These are phyloP conservation scores for Solanum virginianum DNA, from an alignment of 257 asterid species.

Conservation along the genomic window DNA sequence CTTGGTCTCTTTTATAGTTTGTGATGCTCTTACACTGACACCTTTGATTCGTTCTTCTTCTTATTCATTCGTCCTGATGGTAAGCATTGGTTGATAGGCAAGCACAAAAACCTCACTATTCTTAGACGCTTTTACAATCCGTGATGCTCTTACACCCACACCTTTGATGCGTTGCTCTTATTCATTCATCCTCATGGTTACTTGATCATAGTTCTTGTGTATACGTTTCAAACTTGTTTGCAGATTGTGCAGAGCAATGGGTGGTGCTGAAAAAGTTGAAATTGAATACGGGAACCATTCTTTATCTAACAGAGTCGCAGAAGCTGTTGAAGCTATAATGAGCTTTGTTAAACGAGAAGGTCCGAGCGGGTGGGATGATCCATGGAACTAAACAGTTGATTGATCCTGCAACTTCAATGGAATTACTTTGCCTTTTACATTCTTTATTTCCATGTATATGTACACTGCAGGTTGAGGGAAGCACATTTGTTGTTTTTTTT, in stretches of 20 bases:
- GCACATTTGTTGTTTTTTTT: not conserved
- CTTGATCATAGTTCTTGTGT: not conserved
- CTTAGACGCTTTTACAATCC: not conserved
- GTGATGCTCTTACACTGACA: not conserved
- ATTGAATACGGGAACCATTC: constrained; percentile 65
- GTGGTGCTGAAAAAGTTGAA: constrained; percentile 74
- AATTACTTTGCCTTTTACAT: not conserved
- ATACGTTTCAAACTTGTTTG: not conserved
- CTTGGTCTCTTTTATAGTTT: not conserved
- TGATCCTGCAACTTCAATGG: not conserved
- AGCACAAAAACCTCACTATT: constrained; percentile 8
- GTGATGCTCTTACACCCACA: not conserved
- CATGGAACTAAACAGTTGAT: constrained; percentile 43
- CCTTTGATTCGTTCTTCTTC: not conserved
- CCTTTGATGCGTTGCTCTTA: not conserved
- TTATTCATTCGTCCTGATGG: too few species aligned
- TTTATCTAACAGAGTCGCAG: constrained; percentile 57
- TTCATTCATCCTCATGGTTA: not conserved
- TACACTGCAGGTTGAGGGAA: not conserved
- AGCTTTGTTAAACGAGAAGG: constrained; percentile 66
- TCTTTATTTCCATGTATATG: not conserved
- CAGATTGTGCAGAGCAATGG: constrained; percentile 77
- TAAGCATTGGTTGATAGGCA: constrained; percentile 67
- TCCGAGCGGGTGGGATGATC: constrained; percentile 85
- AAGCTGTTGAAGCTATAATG: constrained; percentile 56